Percentiles rank a stretch among this genome's conserved stretches.
Evolutionary conservation across 352 stramenopile genomes (phyloP).

Genomic region (Pilasporangium apinafurcum): DNA sequence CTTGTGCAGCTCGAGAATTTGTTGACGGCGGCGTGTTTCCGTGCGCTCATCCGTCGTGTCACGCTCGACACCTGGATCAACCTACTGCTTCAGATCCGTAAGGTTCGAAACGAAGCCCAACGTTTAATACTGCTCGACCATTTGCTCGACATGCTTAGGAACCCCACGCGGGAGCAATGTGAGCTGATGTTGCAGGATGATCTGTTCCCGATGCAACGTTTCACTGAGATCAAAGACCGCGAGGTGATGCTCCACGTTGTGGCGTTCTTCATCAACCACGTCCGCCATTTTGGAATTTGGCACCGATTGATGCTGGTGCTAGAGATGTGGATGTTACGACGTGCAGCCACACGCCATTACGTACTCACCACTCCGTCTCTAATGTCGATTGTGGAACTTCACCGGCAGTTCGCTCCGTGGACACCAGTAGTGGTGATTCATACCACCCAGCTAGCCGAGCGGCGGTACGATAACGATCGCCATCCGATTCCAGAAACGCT

Average conservation of each 20-base stretch:
- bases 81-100: conserved; percentile 18
- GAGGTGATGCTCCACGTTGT: conserved; percentile 26
- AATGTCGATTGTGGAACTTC: conserved; percentile 39
- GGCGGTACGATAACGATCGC: too few relatives aligned
- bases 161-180: conserved; percentile 14
- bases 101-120: conserved; percentile 10
- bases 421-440: conserved; percentile 9
- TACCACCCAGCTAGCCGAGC: neutral
- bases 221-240: conserved; percentile 27
- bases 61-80: conserved; percentile 40
- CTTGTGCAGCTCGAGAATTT: conserved; percentile 32
- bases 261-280: conserved; percentile 32
- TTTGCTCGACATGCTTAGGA: conserved; percentile 25
- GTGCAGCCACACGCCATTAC: conserved; percentile 3
- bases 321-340: conserved; percentile 30
- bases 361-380: too few relatives aligned
- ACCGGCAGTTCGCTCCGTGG: conserved; percentile 38
- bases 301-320: conserved; percentile 27
- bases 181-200: conserved; percentile 18
- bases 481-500: conserved; percentile 22
- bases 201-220: conserved; percentile 20
- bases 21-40: conserved; percentile 31
- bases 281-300: conserved; percentile 39
- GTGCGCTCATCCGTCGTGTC: conserved; percentile 18
- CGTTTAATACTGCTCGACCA: conserved; percentile 18